phyloP scores from a whole-genome alignment of 73 alveolate species.

The Paramecium octaurelia region DNA sequence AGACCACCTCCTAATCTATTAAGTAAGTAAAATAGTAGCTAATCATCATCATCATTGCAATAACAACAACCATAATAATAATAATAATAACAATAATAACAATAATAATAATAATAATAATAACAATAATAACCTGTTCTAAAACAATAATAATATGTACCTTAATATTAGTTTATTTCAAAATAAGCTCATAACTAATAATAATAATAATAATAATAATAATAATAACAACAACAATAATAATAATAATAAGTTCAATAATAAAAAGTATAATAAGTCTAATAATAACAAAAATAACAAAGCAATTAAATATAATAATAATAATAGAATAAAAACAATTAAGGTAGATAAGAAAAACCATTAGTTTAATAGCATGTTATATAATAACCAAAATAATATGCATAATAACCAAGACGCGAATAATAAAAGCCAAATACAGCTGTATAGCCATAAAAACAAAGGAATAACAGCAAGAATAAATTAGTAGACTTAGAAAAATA shows the following conservation, averaged over 20 bases:
- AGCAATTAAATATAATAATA: not conserved
- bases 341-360: not conserved
- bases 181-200: too few species aligned
- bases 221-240: too few species aligned
- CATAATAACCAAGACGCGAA: not conserved
- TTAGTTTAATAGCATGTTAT: not conserved
- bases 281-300: not conserved
- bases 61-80: not conserved
- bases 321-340: not conserved
- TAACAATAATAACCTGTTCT: not conserved
- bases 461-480: not conserved
- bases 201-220: too few species aligned
- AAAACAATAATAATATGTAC: too few species aligned
- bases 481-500: not conserved
- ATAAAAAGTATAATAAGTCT: not conserved
- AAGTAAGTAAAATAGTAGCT: not conserved
- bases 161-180: too few species aligned
- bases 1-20: constrained; percentile 13
- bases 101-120: not conserved
- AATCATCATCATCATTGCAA: not conserved
- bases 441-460: not conserved
- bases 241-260: not conserved
- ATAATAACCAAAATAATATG: not conserved
- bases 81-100: not conserved
- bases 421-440: not conserved